A percentile compares a stretch with the other conserved stretches of the same genome.
phyloP scores from a whole-genome alignment of 306 rosid genomes.

The Corylus americana region DNA sequence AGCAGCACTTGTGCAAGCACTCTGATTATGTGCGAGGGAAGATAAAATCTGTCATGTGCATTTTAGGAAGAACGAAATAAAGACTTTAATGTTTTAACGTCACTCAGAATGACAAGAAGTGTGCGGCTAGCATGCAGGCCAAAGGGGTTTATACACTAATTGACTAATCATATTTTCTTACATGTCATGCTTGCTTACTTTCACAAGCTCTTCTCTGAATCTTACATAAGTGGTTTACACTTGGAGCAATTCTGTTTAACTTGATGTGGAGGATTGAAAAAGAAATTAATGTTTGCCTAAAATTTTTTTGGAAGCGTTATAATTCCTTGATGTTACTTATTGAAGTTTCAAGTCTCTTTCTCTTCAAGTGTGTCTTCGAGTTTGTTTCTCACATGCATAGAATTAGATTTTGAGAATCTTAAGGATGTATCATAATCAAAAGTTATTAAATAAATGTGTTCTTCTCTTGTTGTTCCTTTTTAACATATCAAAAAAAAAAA shows the following conservation, averaged over 20 bases:
- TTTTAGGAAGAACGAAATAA: neutral
- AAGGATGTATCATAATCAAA: neutral
- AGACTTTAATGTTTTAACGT: neutral
- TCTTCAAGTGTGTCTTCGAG: neutral
- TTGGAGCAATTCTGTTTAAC: neutral
- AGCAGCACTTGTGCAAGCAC: too few species aligned
- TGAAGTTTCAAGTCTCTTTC: neutral
- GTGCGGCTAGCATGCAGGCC: neutral
- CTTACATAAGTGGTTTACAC: neutral
- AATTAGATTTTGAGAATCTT: neutral
- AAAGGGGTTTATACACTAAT: neutral
- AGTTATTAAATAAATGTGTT: neutral
- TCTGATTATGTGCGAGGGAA: neutral
- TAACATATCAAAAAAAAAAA: too few species aligned
- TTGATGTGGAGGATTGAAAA: neutral
- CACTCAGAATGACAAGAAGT: neutral
- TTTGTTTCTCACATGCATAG: neutral
- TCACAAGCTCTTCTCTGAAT: neutral
- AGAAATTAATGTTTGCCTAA: neutral
- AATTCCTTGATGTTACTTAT: neutral
- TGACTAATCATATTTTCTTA: neutral
- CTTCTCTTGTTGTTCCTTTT: too few species aligned
- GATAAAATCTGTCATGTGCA: neutral
- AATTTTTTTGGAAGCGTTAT: neutral
- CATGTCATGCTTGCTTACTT: neutral